Evolutionary conservation across 2,329 filamentous ascomycete genomes (phyloP).

Genomic region (Paramyrothecium roridum): DNA sequence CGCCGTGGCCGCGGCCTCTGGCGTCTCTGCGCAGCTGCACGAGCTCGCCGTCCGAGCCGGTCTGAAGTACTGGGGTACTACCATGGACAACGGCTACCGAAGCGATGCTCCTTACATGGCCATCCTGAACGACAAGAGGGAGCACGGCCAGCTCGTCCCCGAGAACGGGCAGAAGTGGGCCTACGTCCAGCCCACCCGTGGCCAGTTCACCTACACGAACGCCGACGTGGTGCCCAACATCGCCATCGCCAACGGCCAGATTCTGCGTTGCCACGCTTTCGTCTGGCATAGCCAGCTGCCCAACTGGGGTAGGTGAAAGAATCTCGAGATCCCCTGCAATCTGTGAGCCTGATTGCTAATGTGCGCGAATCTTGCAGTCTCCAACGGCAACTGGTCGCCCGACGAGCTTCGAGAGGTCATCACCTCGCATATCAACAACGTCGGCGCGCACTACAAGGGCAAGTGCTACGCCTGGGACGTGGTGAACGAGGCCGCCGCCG

Average conservation of each 20-base stretch:
- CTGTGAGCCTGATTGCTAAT: background rate
- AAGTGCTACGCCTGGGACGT: conserved; percentile 65
- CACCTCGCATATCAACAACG: conserved; percentile 55
- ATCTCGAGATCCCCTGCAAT: background rate
- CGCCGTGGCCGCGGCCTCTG: conserved; percentile 17
- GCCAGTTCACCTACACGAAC: conserved; percentile 53
- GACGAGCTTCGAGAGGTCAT: conserved; percentile 50
- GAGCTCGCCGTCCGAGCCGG: conserved; percentile 53
- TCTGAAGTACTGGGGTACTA: conserved; percentile 61
- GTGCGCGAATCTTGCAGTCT: conserved; percentile 7
- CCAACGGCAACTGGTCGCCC: conserved; percentile 48
- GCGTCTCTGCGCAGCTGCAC: conserved; percentile 37
- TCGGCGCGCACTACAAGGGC: conserved; percentile 55
- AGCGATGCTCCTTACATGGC: conserved; percentile 51
- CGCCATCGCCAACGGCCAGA: conserved; percentile 43
- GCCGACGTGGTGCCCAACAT: conserved; percentile 52
- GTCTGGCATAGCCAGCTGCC: conserved; percentile 41
- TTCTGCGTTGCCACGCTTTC: conserved; percentile 62
- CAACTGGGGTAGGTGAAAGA: conserved; percentile 16
- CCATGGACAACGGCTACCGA: conserved; percentile 57
- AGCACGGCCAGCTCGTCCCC: conserved; percentile 64
- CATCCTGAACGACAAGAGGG: conserved; percentile 50
- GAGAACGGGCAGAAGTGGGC: conserved; percentile 66
- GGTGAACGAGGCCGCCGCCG: conserved; percentile 60
- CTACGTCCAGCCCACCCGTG: conserved; percentile 53